phyloP scores from a whole-genome alignment of 2,329 filamentous ascomycete genomes.

The Elsinoe arachidis region DNA sequence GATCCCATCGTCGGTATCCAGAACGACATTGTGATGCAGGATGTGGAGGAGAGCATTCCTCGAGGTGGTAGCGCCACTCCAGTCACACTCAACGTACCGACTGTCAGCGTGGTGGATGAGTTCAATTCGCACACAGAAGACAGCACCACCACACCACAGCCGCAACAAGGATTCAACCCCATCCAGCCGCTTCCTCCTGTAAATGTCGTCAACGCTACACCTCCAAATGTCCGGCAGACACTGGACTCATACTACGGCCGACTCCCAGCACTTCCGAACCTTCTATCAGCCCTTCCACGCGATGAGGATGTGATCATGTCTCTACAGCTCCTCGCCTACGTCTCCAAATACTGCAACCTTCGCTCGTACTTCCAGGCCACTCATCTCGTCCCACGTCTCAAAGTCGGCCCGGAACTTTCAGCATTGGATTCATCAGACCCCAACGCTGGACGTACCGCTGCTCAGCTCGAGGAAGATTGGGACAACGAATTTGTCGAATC shows the following conservation, averaged over 20 bases:
- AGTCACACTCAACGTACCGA: conserved; percentile 66
- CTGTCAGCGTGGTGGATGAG: conserved; percentile 74
- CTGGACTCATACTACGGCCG: conserved; percentile 24
- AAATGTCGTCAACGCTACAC: conserved; percentile 60
- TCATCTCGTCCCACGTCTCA: conserved; percentile 83
- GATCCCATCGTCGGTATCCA: conserved; percentile 73
- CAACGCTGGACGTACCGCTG: conserved; percentile 31
- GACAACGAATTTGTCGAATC: conserved; percentile 66
- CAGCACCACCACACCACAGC: conserved; percentile 60
- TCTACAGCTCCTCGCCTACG: conserved; percentile 88
- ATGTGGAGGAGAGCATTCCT: conserved; percentile 76
- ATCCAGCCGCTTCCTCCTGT: conserved; percentile 52
- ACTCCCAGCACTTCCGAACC: conserved; percentile 44
- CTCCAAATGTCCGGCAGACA: conserved; percentile 62
- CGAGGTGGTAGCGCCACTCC: conserved; percentile 56
- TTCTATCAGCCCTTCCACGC: conserved; percentile 84
- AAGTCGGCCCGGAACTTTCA: conserved; percentile 77
- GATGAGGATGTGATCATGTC: conserved; percentile 99
- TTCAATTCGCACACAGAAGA: conserved; percentile 67
- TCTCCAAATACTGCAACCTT: conserved; percentile 97
- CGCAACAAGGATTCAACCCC: conserved; percentile 39
- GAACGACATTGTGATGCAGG: conserved; percentile 73
- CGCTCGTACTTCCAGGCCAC: conserved; percentile 92
- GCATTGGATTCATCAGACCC: conserved; percentile 60
- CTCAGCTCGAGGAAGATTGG: conserved; percentile 66